Evolutionary conservation across 768 basidiomycete species (phyloP), one percentile per base, ranked within the genome.

Genomic region (Auriculariales sp.): DNA sequence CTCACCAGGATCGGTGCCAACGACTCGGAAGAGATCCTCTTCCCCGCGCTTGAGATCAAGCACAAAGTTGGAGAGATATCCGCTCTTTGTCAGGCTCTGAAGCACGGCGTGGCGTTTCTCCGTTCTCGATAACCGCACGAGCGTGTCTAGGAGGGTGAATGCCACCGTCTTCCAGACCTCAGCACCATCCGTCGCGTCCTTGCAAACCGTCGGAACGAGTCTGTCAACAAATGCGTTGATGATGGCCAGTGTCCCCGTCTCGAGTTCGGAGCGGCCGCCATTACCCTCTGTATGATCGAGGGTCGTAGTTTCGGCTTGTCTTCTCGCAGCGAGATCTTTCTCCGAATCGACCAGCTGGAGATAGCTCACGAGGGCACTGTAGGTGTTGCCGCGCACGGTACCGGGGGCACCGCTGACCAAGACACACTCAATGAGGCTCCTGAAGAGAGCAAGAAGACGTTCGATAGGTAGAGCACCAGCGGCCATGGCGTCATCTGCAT

Each of bases 111-210:
- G 73, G 45, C 82, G 81, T 64, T 78, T 83, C 55, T 90, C 83
- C 45, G 68, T 63, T 25, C 75, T 75, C 32, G 79, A 85, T 0
- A 93, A 67, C 36, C 83, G 75, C 15, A 84, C 73, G 6, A 93
- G 71, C 0, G 85, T 80, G 57, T 93, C 89, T 35, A 97, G 70
- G 2, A 91, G 69, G 71, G 92, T 84, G 61, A 92, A 97, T 7
- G 93, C 88, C 14, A 97, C 79, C 2, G 92, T 93, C 66, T 89
- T 89, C 94, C 94, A 98, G 2, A 97, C 88, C 63, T 97, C 92
- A 15, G 87, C 81, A 5, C 92, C 93, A 55, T 95, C 92, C 49
- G 89, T 85, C 1, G 91, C 92, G 59, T 98, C 94, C n/a, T 89
- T 73, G 19, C 87, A 78, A 32, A 94, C 70, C 31, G 78, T 71